A percentile compares a stretch with the other conserved stretches of the same genome.
These are phyloP conservation scores for Botrytis medusae DNA, from an alignment of 2,329 filamentous ascomycete genomes.

Conservation along the genomic window DNA sequence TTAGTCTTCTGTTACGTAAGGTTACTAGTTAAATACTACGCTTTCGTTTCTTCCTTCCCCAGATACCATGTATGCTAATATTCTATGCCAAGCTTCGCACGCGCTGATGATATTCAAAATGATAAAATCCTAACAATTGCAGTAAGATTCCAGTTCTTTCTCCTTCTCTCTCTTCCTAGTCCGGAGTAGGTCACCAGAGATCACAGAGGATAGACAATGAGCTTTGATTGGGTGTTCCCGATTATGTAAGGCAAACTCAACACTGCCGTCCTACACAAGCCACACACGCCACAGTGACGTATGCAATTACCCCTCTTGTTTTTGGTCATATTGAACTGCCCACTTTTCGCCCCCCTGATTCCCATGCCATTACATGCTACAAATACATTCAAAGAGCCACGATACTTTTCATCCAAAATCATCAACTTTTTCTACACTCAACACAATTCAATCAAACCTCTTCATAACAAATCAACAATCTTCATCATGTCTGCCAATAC, in stretches of 20 bases:
- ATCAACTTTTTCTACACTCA: not conserved
- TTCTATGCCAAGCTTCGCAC: not conserved
- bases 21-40: not conserved
- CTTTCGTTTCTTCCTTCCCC: not conserved
- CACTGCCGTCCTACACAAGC: not conserved
- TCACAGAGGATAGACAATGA: too few relatives aligned
- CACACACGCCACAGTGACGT: conserved; percentile 19
- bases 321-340: conserved; percentile 9
- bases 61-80: not conserved
- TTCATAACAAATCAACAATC: not conserved
- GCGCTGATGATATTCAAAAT: not conserved
- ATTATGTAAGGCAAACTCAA: not conserved
- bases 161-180: not conserved
- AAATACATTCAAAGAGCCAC: conserved; percentile 15
- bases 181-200: not conserved
- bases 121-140: not conserved
- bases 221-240: not conserved
- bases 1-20: not conserved
- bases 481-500: conserved; percentile 47
- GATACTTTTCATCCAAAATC: not conserved
- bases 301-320: conserved; percentile 9
- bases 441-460: not conserved
- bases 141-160: not conserved
- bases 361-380: conserved; percentile 8
- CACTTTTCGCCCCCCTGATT: conserved; percentile 11